These are phyloP conservation scores for Trametopsis cervina DNA, from an alignment of 768 basidiomycete species.

Conservation along the genomic window DNA sequence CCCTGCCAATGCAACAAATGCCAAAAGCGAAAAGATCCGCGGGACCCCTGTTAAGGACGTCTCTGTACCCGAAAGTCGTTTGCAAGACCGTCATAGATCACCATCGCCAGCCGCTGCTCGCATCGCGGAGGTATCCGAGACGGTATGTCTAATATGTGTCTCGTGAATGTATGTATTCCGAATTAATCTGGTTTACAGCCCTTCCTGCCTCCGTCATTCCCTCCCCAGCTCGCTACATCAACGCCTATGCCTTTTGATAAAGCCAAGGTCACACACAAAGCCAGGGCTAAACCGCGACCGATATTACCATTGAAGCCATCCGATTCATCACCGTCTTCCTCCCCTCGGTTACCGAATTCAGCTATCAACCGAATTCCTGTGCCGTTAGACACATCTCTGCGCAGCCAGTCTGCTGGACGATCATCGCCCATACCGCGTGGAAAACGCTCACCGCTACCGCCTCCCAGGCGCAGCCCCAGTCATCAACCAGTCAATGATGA, in stretches of 20 bases:
- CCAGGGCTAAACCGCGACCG: slow-evolving; percentile 39
- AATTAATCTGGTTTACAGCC: slow-evolving; percentile 23
- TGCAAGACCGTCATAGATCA: not conserved
- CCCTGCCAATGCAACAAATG: slow-evolving; percentile 10
- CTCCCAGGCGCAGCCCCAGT: too few species aligned
- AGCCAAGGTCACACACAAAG: slow-evolving; percentile 10
- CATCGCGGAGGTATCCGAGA: slow-evolving; percentile 31
- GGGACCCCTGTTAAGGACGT: not conserved
- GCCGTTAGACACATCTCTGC: too few species aligned
- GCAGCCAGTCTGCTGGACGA: too few species aligned
- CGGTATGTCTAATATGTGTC: slow-evolving; percentile 22
- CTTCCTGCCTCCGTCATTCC: slow-evolving; percentile 53
- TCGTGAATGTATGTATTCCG: slow-evolving; percentile 9
- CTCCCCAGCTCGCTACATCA: slow-evolving; percentile 44
- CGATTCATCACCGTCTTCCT: slow-evolving; percentile 22
- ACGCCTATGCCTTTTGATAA: slow-evolving; percentile 33
- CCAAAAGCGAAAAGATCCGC: slow-evolving; percentile 4
- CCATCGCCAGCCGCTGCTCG: too few species aligned
- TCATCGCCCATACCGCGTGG: too few species aligned
- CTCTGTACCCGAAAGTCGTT: not conserved
- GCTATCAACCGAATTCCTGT: slow-evolving; percentile 14
- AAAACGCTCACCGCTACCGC: too few species aligned
- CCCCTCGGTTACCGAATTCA: slow-evolving; percentile 15
- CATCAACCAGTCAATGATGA: too few species aligned
- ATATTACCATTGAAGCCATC: slow-evolving; percentile 27